phyloP scores from a whole-genome alignment of 352 stramenopile genomes.

The Globisporangium abappressorium region DNA sequence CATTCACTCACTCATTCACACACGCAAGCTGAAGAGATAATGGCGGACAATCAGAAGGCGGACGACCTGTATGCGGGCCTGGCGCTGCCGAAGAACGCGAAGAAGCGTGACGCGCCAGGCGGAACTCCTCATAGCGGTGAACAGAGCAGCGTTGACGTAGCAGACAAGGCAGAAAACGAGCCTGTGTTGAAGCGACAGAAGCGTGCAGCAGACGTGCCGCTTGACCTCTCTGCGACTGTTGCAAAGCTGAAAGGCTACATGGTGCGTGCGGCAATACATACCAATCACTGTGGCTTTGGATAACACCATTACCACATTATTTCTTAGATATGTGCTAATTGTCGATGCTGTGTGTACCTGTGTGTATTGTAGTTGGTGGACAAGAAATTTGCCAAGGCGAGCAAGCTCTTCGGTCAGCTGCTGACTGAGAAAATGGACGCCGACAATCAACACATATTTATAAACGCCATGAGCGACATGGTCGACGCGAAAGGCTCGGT shows the following conservation, averaged over 20 bases:
- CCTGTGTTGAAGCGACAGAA: conserved; percentile 25
- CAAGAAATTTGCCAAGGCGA: conserved; percentile 78
- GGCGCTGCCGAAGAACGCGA: conserved; percentile 39
- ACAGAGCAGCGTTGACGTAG: not conserved
- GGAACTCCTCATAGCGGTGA: not conserved
- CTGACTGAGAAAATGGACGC: conserved; percentile 37
- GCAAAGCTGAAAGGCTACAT: conserved; percentile 68
- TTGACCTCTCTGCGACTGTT: conserved; percentile 43
- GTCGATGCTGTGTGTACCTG: not conserved
- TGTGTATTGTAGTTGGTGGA: conserved; percentile 38
- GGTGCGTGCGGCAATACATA: conserved; percentile 22
- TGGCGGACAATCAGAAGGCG: conserved; percentile 2
- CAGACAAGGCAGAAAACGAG: not conserved
- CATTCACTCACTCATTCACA: not conserved
- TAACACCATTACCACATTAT: not conserved
- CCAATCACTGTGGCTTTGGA: not conserved
- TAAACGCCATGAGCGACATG: conserved; percentile 42
- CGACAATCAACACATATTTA: conserved; percentile 41
- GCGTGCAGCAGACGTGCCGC: conserved; percentile 23
- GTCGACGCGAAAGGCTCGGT: conserved; percentile 34
- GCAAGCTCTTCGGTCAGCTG: conserved; percentile 48
- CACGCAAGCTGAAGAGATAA: not conserved
- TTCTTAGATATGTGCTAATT: not conserved
- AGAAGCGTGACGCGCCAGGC: conserved; percentile 33
- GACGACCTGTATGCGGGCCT: conserved; percentile 63